Base-by-base conservation (phyloP, 2,329 filamentous ascomycete species). In the Cladophialophora immunda region DNA sequence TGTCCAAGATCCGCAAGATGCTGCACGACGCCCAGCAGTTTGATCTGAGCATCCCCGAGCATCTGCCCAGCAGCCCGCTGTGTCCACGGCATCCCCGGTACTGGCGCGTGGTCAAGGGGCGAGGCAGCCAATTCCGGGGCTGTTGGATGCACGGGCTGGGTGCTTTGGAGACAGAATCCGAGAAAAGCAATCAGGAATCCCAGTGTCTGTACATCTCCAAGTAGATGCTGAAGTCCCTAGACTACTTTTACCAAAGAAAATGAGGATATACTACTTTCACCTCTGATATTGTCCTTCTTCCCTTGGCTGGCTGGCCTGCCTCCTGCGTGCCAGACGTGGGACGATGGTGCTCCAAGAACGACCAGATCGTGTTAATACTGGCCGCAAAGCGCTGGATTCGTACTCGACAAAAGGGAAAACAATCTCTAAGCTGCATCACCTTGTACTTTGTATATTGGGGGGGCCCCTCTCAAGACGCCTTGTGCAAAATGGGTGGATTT, bases 111-210 rank as follows among this genome's bases (percentile, higher is more conserved):
- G 72, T 70, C 30, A 67, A 65, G 54, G 60, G 64, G n/a, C 65
- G 61, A 54, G 71, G 70, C 15, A 63, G 62, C 34, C 70, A 71
- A 45, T 71, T 70, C 57, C 54, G 73, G 25, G 71, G 72, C 7
- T 73, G 73, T 64, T 73, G 68, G 70, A 74, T 73, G 73, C 69
- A 73, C 62, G 73, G 73, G 6, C 53, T 69, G 25, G 70, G 71
- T 13, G 58, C 66, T 27, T 65, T 68, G 47, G 66, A 72, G 13
- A 19, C 38, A 45, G 38, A 45, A 7, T 19, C 38, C n/a, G 4
- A n/a, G 7, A 5, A 45, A 13, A 45, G 38, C 38, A 19, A 45
- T 19, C 19, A 45, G 38, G 3, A 19, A 45, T 19, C 13, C n/a
- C 11, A 45, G 13, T 19, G 38, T 45, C 38, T 45, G 38, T 19